These are phyloP conservation scores for Athelia psychrophila DNA, from an alignment of 1,284 basidiomycete genomes.

Conservation along the genomic window DNA sequence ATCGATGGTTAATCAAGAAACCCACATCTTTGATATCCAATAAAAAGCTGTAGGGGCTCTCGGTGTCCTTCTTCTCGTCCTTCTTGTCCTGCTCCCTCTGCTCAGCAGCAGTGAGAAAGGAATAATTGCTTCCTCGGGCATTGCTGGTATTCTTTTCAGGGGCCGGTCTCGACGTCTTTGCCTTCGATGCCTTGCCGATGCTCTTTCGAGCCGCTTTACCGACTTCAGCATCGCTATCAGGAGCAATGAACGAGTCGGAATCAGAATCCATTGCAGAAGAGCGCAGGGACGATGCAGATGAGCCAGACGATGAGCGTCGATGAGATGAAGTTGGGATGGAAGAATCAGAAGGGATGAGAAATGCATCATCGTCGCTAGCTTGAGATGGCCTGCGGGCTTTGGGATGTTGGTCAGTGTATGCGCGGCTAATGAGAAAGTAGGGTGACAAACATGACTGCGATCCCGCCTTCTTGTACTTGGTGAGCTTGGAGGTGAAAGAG, in stretches of 20 bases:
- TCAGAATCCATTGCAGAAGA: conserved; percentile 35
- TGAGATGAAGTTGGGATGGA: conserved; percentile 44
- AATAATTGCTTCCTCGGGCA: conserved; percentile 24
- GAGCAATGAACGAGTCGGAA: conserved; percentile 15
- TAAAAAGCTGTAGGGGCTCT: conserved; percentile 85
- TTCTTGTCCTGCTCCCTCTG: conserved; percentile 75
- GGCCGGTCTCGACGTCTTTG: conserved; percentile 16
- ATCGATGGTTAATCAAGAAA: conserved; percentile 4
- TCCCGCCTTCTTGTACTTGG: conserved; percentile 57
- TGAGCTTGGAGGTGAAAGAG: conserved; percentile 57
- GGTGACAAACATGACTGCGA: conserved; percentile 31
- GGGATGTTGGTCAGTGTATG: conserved; percentile 1
- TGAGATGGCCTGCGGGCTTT: conserved; percentile 33
- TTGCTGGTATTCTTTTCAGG: conserved; percentile 13
- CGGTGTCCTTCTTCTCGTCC: conserved; percentile 77
- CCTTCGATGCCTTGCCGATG: conserved; percentile 33
- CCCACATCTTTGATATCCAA: conserved; percentile 72
- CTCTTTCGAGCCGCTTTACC: conserved; percentile 27
- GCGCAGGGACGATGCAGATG: conserved; percentile 41
- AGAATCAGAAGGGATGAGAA: conserved; percentile 58
- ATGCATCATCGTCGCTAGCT: conserved; percentile 60
- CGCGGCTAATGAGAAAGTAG: conserved; percentile 26
- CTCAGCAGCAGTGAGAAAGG: conserved; percentile 87
- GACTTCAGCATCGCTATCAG: conserved; percentile 20
- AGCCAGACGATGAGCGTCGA: conserved; percentile 37